Evolutionary conservation across 176 grass and related monocot genomes (phyloP), one percentile per base, ranked within the genome.

Genomic region (Oryza officinalis): DNA sequence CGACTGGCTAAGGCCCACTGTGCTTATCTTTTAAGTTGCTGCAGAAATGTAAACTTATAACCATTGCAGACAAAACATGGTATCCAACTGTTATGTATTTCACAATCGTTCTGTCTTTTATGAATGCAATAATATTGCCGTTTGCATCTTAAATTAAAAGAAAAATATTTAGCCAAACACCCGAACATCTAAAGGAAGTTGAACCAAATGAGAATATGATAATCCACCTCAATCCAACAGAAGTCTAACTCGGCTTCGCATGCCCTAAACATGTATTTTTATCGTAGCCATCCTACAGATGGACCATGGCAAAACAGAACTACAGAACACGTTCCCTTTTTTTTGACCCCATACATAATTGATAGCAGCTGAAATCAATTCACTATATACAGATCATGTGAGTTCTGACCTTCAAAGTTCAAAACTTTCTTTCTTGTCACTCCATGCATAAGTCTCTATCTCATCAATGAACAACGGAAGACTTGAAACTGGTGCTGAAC

Each of bases 111-210:
- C 18, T 20, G 25, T 33, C 41, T 28, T 61, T 57, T 37, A 5
- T 4, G 20, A 60, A 71, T 59, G 49, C 67, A 71, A 71, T 30
- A 27, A 35, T 60, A 68, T 57, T 41, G 37, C n/a, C 10, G 5
- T 69, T 54, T 70, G 46, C 78, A 80, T 47, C 41, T 27, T 80
- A 80, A 18, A 67, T 50, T 67, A 20, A 49, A 32, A 50, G 43
- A 80, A 67, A 68, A 67, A 3, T 10, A 49, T 40, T 31, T 68
- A 50, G 6, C 27, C 2, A 50, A 44, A 26, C 35, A 60, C 7
- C 18, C 0, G 26, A 43, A 20, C 27, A 9, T 25, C 63, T 22
- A 65, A 13, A 66, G 30, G 38, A 10, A 43, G 18, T 31, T 46
- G 46, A 38, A 38, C 45, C 78, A 22, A 80, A 50, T 22, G 11